Base-by-base conservation (phyloP, 208 protist genomes). In the Leishmania tropica region DNA sequence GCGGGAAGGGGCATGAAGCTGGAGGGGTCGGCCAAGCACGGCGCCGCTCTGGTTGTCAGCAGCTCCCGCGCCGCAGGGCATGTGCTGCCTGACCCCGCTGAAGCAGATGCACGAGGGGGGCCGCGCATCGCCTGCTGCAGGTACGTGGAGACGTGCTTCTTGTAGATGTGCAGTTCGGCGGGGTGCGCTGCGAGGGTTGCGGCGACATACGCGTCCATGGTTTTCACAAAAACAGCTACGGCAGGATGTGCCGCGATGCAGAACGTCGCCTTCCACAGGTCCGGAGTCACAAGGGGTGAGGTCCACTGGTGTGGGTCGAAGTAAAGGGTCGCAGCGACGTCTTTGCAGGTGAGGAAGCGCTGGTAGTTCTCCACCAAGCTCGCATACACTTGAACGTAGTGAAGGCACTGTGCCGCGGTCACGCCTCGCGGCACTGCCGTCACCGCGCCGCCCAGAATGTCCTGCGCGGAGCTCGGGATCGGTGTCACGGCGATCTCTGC, bases 341-440 rank as follows among this genome's bases (percentile, higher is more conserved):
- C 51, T n/a, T 51, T 64, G 67, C 81, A 85, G 37, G 60, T 70
- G 19, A 83, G 72, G 37, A 91, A 70, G 11, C 74, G 78, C 51
- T 80, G 76, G 67, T 91, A 91, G 62, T 75, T 78, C 54, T 91
- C 83, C 21, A 88, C 83, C 37, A 90, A 73, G 11, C 42, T 74
- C 5, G 62, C 68, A 21, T 83, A 85, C 21, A 89, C 70, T 68
- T 91, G 86, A 21, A 94, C 47, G 76, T 89, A 96, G 85, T 92
- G 88, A 4, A 96, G 87, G 67, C 89, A 95, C 79, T 95, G 91
- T 1, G 90, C 88, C 0, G 92, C 90, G 3, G 86, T 92, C 11
- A 89, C 67, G 70, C 79, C 67, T 65, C 47, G 75, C 31, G 89
- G 84, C 35, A 87, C 70, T 73, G 78, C 70, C 28, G 80, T 73